A percentile compares a stretch with the other conserved stretches of the same genome.
Conservation (phyloP, 2,329 filamentous ascomycete genomes). For the Trichophyton schoenleinii region DNA sequence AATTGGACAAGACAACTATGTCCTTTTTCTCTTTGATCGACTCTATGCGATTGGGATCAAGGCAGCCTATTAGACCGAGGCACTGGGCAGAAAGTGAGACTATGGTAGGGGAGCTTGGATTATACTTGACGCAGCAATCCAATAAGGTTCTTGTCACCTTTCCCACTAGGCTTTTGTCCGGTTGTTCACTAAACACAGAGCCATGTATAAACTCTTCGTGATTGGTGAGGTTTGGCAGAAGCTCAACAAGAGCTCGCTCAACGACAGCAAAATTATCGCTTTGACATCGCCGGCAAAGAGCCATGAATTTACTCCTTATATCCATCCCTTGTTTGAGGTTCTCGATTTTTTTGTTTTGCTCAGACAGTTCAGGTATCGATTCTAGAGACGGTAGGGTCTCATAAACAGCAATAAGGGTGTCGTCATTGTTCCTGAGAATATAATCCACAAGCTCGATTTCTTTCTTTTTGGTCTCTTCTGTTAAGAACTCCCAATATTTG, state of each 20-base stretch:
- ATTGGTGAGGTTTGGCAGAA: constrained; percentile 57
- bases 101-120: constrained; percentile 53
- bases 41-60: constrained; percentile 85
- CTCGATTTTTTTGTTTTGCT: constrained; percentile 54
- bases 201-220: constrained; percentile 71
- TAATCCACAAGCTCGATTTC: constrained; percentile 52
- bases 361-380: constrained; percentile 55
- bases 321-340: constrained; percentile 54
- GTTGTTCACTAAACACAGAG: constrained; percentile 69
- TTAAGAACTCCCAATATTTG: constrained; percentile 63
- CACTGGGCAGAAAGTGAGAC: constrained; percentile 64
- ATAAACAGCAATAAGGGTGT: constrained; percentile 53
- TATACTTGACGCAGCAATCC: constrained; percentile 74
- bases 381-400: constrained; percentile 66
- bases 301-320: constrained; percentile 51
- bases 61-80: constrained; percentile 75
- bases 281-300: constrained; percentile 60
- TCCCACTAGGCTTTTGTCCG: constrained; percentile 55
- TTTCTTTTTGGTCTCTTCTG: constrained; percentile 43
- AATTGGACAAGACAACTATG: constrained; percentile 82
- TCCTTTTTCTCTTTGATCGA: constrained; percentile 62
- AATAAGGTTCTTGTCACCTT: constrained; percentile 64
- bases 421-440: constrained; percentile 51
- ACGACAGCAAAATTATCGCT: constrained; percentile 84
- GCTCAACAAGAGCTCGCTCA: constrained; percentile 64